Evolutionary conservation across 257 asterid genomes (phyloP).

Genomic region (Solanum corneliomulleri): DNA sequence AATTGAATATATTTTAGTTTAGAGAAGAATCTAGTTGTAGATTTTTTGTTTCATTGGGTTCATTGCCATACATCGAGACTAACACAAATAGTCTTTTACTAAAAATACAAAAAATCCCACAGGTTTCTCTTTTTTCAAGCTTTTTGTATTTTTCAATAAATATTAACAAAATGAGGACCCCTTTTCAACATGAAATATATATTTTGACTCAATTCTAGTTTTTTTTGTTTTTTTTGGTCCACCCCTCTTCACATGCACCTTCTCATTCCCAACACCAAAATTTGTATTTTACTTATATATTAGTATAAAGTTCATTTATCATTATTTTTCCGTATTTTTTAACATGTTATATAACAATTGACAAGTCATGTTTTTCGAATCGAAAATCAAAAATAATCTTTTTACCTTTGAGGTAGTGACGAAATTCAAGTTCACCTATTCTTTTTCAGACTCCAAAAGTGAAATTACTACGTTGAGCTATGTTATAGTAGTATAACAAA

Average conservation of each 20-base stretch:
- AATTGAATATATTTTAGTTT: neutral
- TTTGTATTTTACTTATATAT: neutral
- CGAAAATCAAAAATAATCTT: rapidly evolving
- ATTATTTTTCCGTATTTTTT: neutral
- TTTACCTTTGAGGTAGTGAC: neutral
- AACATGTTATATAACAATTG: neutral
- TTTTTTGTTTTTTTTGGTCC: neutral
- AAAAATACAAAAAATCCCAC: neutral
- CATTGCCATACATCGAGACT: neutral
- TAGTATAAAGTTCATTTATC: neutral
- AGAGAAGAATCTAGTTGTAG: neutral
- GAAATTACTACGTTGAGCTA: neutral
- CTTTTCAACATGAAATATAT: neutral
- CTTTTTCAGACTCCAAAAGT: neutral
- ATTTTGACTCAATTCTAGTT: neutral
- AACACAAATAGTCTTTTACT: neutral
- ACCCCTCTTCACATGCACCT: neutral
- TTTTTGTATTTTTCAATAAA: neutral
- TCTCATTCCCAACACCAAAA: neutral
- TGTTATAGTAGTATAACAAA: neutral
- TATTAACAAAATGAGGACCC: neutral
- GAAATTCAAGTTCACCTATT: rapidly evolving
- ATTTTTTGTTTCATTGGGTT: neutral
- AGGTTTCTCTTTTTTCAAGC: neutral
- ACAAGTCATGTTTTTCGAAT: neutral